Evolutionary conservation across 169 alveolate genomes (phyloP).

Genomic region (Eimeria mitis): DNA sequence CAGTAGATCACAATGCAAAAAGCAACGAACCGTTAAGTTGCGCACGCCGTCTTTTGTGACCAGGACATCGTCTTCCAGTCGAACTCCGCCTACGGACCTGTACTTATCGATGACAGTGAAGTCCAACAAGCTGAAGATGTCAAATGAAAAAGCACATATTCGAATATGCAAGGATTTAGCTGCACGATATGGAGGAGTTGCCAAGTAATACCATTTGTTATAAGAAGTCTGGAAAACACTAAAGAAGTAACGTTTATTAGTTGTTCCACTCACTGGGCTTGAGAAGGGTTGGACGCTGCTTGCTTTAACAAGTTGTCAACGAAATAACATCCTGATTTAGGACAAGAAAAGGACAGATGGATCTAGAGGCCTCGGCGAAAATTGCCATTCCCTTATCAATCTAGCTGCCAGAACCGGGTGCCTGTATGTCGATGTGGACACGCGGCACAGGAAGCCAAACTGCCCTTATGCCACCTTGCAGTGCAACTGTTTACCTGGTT

Average conservation of each 20-base stretch:
- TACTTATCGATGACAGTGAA: conserved; percentile 86
- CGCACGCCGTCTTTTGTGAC: conserved; percentile 89
- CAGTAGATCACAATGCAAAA: background rate
- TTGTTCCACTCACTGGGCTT: conserved; percentile 29
- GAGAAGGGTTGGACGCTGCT: conserved; percentile 82
- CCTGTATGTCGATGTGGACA: background rate
- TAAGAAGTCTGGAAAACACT: background rate
- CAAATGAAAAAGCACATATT: background rate
- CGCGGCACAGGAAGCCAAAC: background rate
- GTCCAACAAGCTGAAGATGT: conserved; percentile 60
- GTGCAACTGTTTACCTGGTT: conserved; percentile 89
- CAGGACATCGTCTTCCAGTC: conserved; percentile 94
- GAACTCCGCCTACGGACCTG: conserved; percentile 91
- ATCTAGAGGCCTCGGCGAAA: background rate
- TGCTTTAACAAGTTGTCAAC: conserved; percentile 86
- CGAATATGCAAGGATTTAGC: background rate
- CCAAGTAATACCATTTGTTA: background rate
- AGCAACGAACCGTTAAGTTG: conserved; percentile 84
- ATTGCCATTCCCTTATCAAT: background rate
- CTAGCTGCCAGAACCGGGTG: background rate
- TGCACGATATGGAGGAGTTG: background rate
- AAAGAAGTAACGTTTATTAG: background rate
- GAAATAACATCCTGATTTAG: conserved; percentile 74
- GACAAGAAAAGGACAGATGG: background rate
- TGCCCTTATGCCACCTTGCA: background rate